Base-by-base conservation (phyloP, 441 rosid genomes). In the Croton setiger region DNA sequence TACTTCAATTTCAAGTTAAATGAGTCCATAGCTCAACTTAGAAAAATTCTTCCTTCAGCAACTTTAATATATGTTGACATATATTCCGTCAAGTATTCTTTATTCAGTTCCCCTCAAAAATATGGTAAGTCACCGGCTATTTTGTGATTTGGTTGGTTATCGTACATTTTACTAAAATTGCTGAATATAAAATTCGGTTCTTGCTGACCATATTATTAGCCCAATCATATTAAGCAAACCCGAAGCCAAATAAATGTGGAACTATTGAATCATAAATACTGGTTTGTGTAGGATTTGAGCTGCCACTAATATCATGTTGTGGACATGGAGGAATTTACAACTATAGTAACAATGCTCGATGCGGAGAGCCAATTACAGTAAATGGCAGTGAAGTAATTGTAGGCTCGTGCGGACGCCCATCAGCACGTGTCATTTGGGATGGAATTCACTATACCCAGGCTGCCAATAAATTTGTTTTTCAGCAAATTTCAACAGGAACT, bases 381-480 rank as follows among this genome's bases (percentile, higher is more conserved):
- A 56, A 57, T 67, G 63, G 63, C 4, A 55, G 2, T 17, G 4
- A 67, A 17, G 15, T 10, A 56, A n/a, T 67, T 1, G 63, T 67
- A n/a, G 55, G 62, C 1, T 27, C 63, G 10, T 67, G 71, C 4
- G 62, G 45, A 4, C 4, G 35, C 0, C 63, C 71, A 23, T 67
- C 63, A 10, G 72, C 31, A 60, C 81, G 83, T 63, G 80, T 92
- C 20, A 81, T 84, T 78, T 90, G 93, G 96, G 98, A 88, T 44
- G 96, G 96, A 53, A 83, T 83, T 51, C 96, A 92, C 74, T 88
- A 85, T 64, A 72, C 96, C 0, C 84, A 92, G 78, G 91, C 90
- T 57, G 94, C 95, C 52, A 92, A 83, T 79, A 81, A 74, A 48
- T 85, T 88, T 72, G 88, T 90, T 62, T 82, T 90, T 35, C 69